Evolutionary conservation across 768 basidiomycete species (phyloP).

Genomic region (Trametes sanguinea): DNA sequence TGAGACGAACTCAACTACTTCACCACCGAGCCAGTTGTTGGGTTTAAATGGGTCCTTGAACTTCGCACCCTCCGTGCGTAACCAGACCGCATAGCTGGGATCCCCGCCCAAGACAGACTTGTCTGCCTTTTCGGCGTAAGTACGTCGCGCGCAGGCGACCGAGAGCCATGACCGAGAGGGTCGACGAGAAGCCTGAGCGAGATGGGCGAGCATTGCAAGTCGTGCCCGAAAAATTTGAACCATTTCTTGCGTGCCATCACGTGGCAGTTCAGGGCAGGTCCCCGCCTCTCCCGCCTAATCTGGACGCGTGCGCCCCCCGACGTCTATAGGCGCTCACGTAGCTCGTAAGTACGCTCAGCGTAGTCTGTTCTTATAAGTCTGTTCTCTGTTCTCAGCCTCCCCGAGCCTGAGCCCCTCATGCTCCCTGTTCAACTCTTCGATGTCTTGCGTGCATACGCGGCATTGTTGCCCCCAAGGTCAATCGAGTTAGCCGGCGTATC

Average conservation of each 20-base stretch:
- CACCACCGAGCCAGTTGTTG: slow-evolving; percentile 62
- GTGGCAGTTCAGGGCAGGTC: slow-evolving; percentile 32
- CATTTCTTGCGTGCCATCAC: slow-evolving; percentile 26
- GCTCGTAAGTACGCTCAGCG: too few relatives aligned
- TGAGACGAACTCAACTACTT: slow-evolving; percentile 51
- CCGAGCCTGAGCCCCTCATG: not conserved
- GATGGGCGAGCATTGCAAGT: slow-evolving; percentile 31
- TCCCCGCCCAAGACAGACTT: slow-evolving; percentile 15
- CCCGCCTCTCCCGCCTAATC: not conserved
- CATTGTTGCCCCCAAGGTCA: slow-evolving; percentile 47
- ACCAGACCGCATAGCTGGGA: slow-evolving; percentile 37
- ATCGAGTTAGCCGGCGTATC: slow-evolving; percentile 40
- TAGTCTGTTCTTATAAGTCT: too few relatives aligned
- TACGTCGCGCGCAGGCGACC: not conserved
- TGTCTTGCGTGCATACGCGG: slow-evolving; percentile 54
- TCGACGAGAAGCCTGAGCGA: slow-evolving; percentile 26
- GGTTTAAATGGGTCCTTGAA: slow-evolving; percentile 48
- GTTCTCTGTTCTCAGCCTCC: too few relatives aligned
- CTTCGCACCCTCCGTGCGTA: slow-evolving; percentile 42
- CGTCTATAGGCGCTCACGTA: not conserved
- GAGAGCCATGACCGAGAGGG: slow-evolving; percentile 26
- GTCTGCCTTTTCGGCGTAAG: slow-evolving; percentile 7
- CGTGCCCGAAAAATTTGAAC: slow-evolving; percentile 28
- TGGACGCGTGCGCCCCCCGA: not conserved
- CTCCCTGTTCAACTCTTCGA: slow-evolving; percentile 22